These are phyloP conservation scores for Albizia julibrissin DNA, from an alignment of 306 rosid species.

Conservation along the genomic window DNA sequence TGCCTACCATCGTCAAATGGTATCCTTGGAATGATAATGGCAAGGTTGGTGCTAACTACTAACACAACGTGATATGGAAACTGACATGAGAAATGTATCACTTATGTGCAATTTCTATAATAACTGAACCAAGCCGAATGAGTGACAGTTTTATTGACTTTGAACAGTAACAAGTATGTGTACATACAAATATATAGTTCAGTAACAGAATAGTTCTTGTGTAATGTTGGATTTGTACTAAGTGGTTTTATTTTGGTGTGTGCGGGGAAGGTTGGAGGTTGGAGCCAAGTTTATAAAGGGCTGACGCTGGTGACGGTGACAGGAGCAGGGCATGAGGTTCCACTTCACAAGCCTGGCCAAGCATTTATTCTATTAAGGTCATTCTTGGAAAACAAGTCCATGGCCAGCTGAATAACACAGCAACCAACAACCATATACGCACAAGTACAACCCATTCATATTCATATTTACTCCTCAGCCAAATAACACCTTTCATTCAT, in stretches of 20 bases:
- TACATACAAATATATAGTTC: not conserved
- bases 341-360: slow-evolving; percentile 86
- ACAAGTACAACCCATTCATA: not conserved
- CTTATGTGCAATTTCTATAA: not conserved
- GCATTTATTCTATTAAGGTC: slow-evolving; percentile 85
- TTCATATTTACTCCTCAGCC: not conserved
- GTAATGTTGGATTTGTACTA: not conserved
- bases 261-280: slow-evolving; percentile 85
- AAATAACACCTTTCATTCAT: not conserved
- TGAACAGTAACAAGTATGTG: not conserved
- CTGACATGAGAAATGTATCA: not conserved
- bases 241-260: slow-evolving; percentile 3
- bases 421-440: not conserved
- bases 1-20: slow-evolving; percentile 83
- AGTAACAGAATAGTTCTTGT: not conserved
- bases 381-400: slow-evolving; percentile 79
- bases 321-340: slow-evolving; percentile 98
- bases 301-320: slow-evolving; percentile 79
- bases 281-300: slow-evolving; percentile 89
- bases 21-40: slow-evolving; percentile 81
- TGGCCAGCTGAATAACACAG: slow-evolving; percentile 34
- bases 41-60: slow-evolving; percentile 65
- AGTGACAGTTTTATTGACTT: too few species aligned
- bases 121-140: too few species aligned
- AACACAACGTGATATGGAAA: not conserved